Conservation (phyloP, 2,329 filamentous ascomycete genomes). For the Calonectria multiphialidica region DNA sequence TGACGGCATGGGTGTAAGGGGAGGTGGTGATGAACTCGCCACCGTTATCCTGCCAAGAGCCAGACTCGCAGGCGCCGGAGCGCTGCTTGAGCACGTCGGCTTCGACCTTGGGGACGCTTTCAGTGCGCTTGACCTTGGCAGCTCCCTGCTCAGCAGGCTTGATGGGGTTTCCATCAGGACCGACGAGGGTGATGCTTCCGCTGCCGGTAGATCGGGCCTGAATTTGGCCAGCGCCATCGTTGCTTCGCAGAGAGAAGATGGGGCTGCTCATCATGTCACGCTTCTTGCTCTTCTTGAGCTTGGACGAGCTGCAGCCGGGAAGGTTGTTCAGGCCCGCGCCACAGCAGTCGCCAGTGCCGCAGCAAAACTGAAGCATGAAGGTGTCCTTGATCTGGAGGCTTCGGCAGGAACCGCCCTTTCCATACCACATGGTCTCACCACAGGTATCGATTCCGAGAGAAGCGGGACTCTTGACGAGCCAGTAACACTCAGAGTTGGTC, state of each 20-base stretch:
- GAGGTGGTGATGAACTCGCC: neutral
- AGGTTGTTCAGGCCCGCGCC: neutral
- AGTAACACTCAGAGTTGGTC: neutral
- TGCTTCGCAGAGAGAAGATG: neutral
- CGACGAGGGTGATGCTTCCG: neutral
- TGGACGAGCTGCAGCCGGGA: neutral
- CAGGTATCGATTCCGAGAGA: neutral
- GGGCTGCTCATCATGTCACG: slow-evolving; percentile 1
- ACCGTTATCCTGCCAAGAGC: neutral
- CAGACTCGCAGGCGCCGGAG: neutral
- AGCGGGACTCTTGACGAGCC: neutral
- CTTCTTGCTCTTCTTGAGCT: slow-evolving; percentile 1
- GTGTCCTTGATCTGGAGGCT: neutral
- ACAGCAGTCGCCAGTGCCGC: neutral
- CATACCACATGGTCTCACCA: neutral
- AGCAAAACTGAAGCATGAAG: slow-evolving; percentile 4
- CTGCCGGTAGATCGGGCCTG: neutral
- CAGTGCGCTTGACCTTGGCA: neutral
- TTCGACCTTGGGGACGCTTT: neutral
- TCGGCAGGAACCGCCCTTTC: neutral
- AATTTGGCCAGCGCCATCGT: neutral
- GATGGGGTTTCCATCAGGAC: neutral
- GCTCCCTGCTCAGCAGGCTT: neutral
- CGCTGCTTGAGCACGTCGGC: neutral
- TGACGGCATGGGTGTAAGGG: neutral